These are phyloP conservation scores for Artemisia annua DNA, from an alignment of 129 eudicot genomes.

Conservation along the genomic window DNA sequence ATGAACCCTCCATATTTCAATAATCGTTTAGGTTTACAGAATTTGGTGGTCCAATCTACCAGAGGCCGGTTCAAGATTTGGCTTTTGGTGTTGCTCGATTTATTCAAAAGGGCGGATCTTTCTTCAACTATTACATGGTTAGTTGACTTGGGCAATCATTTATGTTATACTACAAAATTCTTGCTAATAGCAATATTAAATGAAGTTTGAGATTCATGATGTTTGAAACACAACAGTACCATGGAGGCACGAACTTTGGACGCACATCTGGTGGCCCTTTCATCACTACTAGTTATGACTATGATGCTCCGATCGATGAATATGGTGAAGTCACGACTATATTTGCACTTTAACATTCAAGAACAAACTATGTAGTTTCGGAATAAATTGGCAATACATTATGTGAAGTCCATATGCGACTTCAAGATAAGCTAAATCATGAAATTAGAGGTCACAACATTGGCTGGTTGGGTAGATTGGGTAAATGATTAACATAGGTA, in stretches of 20 bases:
- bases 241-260: conserved; percentile 97
- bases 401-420: conserved; percentile 1
- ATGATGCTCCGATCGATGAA: conserved; percentile 99
- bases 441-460: not conserved
- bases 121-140: conserved; percentile 92
- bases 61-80: conserved; percentile 90
- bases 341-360: not conserved
- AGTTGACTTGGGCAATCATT: conserved; percentile 17
- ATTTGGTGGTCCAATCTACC: conserved; percentile 69
- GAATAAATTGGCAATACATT: not conserved
- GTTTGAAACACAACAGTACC: conserved; percentile 57
- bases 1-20: not conserved
- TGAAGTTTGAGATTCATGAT: conserved; percentile 10
- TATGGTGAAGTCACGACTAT: conserved; percentile 53
- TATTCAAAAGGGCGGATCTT: conserved; percentile 85
- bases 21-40: conserved; percentile 72
- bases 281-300: conserved; percentile 94
- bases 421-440: conserved; percentile 3
- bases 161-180: not conserved
- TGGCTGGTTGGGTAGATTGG: not conserved
- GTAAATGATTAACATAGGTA: not conserved
- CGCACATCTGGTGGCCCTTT: conserved; percentile 98
- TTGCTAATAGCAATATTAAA: not conserved
- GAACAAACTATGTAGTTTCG: conserved; percentile 4
- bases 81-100: conserved; percentile 90